Evolutionary conservation across 2,329 filamentous ascomycete species (phyloP), one percentile per base, ranked within the genome.

Genomic region (Chrysosporium keratinophilum): DNA sequence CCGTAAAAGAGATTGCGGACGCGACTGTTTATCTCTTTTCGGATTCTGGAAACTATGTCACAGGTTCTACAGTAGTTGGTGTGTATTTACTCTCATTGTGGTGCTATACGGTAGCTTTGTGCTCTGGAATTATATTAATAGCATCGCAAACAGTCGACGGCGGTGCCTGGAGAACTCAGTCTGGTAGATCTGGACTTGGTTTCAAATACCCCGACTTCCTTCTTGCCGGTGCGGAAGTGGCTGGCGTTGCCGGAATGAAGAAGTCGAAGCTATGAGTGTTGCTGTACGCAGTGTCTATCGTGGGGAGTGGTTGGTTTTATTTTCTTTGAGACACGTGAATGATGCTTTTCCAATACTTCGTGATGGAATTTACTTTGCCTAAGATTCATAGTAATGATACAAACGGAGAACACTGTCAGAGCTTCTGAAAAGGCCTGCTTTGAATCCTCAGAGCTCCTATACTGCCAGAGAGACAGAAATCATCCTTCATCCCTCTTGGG

Each of bases 11-110:
- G 65, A 89, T 98, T 63, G 86, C 89, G 0, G 91, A 98, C 69
- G 87, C 91, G 1, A 96, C 91, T 0, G 80, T 97, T 0, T 98
- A 83, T 63, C 69, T 97, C 53, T 93, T 96, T 65, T 87, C 85
- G 44, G 87, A 95, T 44, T 82, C 88, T 0, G 91, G 84, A 0
- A 88, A 84, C 66, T 95, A 87, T 67, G 82, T 97, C 45, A 95
- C 87, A 60, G 93, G 89, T 0, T 83, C 88, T 60, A 80, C 82
- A 2, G 71, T 96, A 35, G 86, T 95, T 33, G 78, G 70, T 71
- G 60, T 54, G 70, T 68, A 23, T 20, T n/a, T 14, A 20, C 19
- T 20, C 14, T 43, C 1, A 9, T 41, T 64, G 31, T 33, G 28
- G 15, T 2, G 12, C 33, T 40, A 46, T 3, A 42, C 5, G 9